Evolutionary conservation across 345 rosid genomes (phyloP), one percentile per base, ranked within the genome.

Genomic region (Sonneratia alba): DNA sequence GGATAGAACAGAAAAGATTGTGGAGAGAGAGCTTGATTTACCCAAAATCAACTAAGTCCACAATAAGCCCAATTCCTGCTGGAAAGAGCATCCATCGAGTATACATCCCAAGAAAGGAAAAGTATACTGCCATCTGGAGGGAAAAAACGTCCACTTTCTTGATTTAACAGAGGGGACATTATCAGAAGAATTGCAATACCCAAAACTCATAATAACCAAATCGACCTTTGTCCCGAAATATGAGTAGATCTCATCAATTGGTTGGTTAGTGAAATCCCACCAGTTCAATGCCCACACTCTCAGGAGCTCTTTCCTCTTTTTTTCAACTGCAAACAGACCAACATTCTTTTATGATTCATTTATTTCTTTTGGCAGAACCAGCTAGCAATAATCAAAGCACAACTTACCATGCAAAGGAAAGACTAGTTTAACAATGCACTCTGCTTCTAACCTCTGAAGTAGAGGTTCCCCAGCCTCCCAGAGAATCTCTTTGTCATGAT

Each of bases 91-190:
- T 72, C 98, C 97, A 91, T 40, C 83, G 79, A 18, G 97, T 87
- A 85, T 88, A 88, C 93, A 88, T 94, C 76, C 90, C 96, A 62
- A 94, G 88, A 77, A 94, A 94, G 53, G 98, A 72, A 81, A 90
- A 94, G 78, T 91, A 94, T 75, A 89, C 79, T 56, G 96, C 97
- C 79, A 90, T 86, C 98, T 91, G 77, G 70, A 74, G 10, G 10
- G 45, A 42, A 42, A 42, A 68, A 57, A 64, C n/a, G 34, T 67
- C 71, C 72, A 66, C 56, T 12, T 40, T 40, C 66, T 27, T 10
- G 8, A 73, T 68, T 42, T 32, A 55, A 57, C 55, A 42, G 1
- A n/a, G 10, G 19, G 27, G 34, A 43, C 19, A 7, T n/a, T 13
- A 43, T 22, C 24, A 38, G 10, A 32, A 43, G 49, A 67, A 10